Base-by-base conservation (phyloP, 169 alveolate species). In the Eimeria praecox region DNA sequence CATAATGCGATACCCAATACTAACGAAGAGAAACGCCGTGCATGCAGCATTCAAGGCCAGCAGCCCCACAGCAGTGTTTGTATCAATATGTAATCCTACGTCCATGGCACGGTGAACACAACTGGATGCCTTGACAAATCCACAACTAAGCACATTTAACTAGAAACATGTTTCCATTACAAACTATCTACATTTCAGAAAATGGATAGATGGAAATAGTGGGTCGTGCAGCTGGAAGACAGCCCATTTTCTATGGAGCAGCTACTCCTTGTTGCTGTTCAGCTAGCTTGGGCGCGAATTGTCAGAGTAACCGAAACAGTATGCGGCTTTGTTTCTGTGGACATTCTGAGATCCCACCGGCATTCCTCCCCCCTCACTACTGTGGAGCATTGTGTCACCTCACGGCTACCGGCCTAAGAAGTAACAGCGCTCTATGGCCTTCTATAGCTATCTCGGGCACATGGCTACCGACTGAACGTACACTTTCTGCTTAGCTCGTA, bases 11-110 rank as follows among this genome's bases (percentile, higher is more conserved):
- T 20, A 20, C 35, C 22, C 0, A 44, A 20, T 4, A 40, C 9
- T 2, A 40, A 5, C 27, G 0, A 8, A 9, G 35, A 75, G 30
- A 24, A 75, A 18, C 12, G 62, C 0, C 38, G 9, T 42, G 86
- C 86, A 75, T 75, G 86, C 86, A 73, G 86, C 62, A 75, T 38
- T 16, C 9, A 35, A 24, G 40, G 56, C 56, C 52, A 20, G 86
- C 86, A 75, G 86, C 86, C 86, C 86, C 86, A 75, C 86, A 22
- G 20, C 35, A 10, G 78, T 3, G 78, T 22, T 6, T 66, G 35
- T 66, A 33, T 44, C 78, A 62, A 0, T 30, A 20, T 66, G 42
- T 44, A 66, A 66, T 1, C 12, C 78, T 20, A 30, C 10, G 33
- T n/a, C 1, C 12, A 4, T 66, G 24, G 27, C 0, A 44, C 8